A percentile compares a stretch with the other conserved stretches of the same genome.
Conservation (phyloP, 2,329 filamentous ascomycete species). For the Diaporthe aspalathi region DNA sequence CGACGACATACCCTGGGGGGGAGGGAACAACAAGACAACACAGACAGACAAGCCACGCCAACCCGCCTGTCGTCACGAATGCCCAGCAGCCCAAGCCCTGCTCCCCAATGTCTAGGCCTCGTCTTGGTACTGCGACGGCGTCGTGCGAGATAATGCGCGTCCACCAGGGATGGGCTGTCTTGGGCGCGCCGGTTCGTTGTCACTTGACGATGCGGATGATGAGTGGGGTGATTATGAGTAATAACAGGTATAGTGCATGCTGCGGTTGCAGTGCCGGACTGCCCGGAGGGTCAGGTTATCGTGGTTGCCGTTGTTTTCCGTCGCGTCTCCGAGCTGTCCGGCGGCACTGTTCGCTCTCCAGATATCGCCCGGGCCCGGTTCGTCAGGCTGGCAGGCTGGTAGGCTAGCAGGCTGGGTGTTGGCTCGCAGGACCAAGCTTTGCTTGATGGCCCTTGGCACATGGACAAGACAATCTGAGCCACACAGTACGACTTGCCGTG, state of each 20-base stretch:
- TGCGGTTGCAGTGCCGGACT: slow-evolving; percentile 8
- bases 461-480: slow-evolving; percentile 16
- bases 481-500: slow-evolving; percentile 23
- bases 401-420: background rate
- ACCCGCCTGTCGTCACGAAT: background rate
- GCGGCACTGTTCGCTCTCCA: background rate
- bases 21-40: background rate
- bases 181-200: slow-evolving; percentile 10
- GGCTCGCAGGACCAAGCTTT: slow-evolving; percentile 27
- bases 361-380: no score
- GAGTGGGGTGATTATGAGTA: background rate
- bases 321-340: slow-evolving; percentile 5
- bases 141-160: background rate
- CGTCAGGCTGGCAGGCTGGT: no score
- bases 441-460: slow-evolving; percentile 7
- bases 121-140: background rate
- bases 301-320: slow-evolving; percentile 13
- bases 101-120: background rate
- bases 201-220: slow-evolving; percentile 1
- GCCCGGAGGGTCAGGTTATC: no score
- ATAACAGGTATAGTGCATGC: no score
- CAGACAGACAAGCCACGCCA: slow-evolving; percentile 10
- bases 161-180: background rate
- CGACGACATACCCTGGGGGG: background rate
- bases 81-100: background rate